These are phyloP conservation scores for Tetrahymena malaccensis DNA, from an alignment of 73 alveolate genomes.

Conservation along the genomic window DNA sequence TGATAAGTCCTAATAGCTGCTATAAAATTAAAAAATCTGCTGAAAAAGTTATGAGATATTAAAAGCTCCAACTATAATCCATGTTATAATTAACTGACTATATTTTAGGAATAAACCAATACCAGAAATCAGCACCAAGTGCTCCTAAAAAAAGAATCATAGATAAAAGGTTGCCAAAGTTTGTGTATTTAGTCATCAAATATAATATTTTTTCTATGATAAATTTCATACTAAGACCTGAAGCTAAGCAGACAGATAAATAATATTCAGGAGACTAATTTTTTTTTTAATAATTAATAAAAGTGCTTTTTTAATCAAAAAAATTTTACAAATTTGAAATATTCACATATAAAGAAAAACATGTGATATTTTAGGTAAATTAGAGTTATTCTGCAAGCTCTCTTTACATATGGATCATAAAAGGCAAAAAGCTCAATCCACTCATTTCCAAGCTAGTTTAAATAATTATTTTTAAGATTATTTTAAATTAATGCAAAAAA, in stretches of 20 bases:
- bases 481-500: neutral
- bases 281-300: too few relatives aligned
- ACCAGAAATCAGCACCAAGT: neutral
- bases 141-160: neutral
- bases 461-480: neutral
- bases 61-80: neutral
- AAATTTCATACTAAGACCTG: neutral
- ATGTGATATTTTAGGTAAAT: neutral
- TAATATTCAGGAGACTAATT: neutral
- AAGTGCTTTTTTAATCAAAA: too few relatives aligned
- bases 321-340: neutral
- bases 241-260: neutral
- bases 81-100: neutral
- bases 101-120: neutral
- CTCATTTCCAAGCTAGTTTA: neutral
- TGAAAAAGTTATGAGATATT: neutral
- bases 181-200: neutral
- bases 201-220: neutral
- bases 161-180: neutral
- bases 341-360: neutral
- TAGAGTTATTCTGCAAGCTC: neutral
- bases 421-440: neutral
- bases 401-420: neutral
- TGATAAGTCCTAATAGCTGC: neutral
- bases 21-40: neutral